Base-by-base conservation (phyloP, 345 rosid genomes). In the Ceriops tagal region DNA sequence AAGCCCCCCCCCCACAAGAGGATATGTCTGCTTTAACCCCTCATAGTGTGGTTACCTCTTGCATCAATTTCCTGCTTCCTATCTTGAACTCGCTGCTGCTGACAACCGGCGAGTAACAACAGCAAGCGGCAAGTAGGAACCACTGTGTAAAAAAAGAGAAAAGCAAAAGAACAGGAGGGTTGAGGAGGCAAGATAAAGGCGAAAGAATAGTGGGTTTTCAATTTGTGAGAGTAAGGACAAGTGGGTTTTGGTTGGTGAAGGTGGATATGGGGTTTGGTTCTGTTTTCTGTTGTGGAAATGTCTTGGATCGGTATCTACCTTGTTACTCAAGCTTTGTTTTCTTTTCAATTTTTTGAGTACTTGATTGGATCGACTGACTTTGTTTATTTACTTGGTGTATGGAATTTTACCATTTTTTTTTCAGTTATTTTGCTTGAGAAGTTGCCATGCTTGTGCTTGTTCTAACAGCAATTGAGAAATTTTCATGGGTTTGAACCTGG, bases 281-380 rank as follows among this genome's bases (percentile, higher is more conserved):
- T 31, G 70, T 93, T 62, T 73, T 92, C 66, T 80, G 96, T 43
- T 92, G 96, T 76, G 83, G 81, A 20, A 92, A 82, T 68, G 79
- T 74, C 51, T 81, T 66, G 65, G 91, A 89, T 86, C 85, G 89
- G 99, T 95, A 80, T 13, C 88, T 79, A 79, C 68, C 46, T 39
- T 39, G 13, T 39, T 9, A 8, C 2, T 39, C 2, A 11, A 39
- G 46, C 4, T 39, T 10, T 10, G 2, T 10, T 39, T 39, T 11
- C 15, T 39, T 39, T 39, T 39, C 1, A 6, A 35, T 35, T 35
- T 24, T 11, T 31, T 21, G 13, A 34, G 7, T 34, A 34, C 37
- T 34, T 34, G 37, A 34, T 34, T 34, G 37, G 37, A 34, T 34
- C 39, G 18, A 59, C 16, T 1, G 32, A 1, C 15, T n/a, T 53